phyloP scores from a whole-genome alignment of 805 yeast genomes.

The Ogataea trehalophila region DNA sequence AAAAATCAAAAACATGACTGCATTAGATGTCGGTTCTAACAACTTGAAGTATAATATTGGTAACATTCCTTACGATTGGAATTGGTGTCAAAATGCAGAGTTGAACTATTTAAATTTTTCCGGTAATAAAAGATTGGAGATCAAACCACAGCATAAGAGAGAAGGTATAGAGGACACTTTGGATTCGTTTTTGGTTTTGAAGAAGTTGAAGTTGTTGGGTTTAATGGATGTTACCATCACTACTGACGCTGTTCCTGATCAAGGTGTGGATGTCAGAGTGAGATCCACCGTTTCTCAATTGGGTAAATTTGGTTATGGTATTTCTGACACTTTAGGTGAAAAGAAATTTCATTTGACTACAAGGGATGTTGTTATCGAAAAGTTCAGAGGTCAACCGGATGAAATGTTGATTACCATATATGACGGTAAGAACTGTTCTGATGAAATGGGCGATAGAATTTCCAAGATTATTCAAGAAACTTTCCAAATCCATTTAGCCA shows the following conservation, averaged over 20 bases:
- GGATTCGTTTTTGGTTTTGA: slow-evolving; percentile 59
- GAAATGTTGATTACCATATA: slow-evolving; percentile 78
- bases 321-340: slow-evolving; percentile 79
- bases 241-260: slow-evolving; percentile 86
- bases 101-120: slow-evolving; percentile 82
- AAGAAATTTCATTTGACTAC: slow-evolving; percentile 54
- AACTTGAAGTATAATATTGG: slow-evolving; percentile 86
- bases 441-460: slow-evolving; percentile 55
- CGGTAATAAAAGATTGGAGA: slow-evolving; percentile 88
- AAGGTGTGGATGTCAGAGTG: slow-evolving; percentile 72
- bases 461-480: slow-evolving; percentile 69
- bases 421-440: slow-evolving; percentile 71
- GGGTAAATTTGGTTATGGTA: slow-evolving; percentile 78
- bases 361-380: slow-evolving; percentile 82
- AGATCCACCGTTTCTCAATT: slow-evolving; percentile 84
- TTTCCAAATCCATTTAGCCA: slow-evolving; percentile 62
- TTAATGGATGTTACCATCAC: slow-evolving; percentile 94
- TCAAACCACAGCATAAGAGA: slow-evolving; percentile 57
- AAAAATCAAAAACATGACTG: slow-evolving; percentile 55
- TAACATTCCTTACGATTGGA: slow-evolving; percentile 96
- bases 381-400: slow-evolving; percentile 79
- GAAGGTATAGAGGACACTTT: slow-evolving; percentile 60
- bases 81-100: slow-evolving; percentile 82
- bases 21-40: slow-evolving; percentile 88
- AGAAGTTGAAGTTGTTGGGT: slow-evolving; percentile 69